Base-by-base conservation (phyloP, 1,284 basidiomycete genomes). In the Puccinia novopanici region DNA sequence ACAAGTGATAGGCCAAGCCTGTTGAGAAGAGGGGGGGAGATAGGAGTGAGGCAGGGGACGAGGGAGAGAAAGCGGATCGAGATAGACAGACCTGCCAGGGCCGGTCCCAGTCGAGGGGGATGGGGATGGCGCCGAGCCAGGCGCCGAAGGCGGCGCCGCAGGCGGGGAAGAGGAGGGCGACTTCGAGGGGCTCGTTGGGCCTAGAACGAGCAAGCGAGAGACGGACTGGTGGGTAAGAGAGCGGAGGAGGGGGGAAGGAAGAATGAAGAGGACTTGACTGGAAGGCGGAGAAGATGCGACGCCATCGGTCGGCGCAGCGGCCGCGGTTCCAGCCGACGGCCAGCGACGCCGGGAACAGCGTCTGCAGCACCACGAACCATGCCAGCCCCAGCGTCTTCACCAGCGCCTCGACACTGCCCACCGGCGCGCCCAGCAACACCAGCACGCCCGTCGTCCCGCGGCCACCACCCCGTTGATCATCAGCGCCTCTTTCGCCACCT, bases 31-130 rank as follows among this genome's bases (percentile, higher is more conserved):
- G 59, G 13, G 12, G 27, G n/a, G 15, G 5, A 12, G n/a, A n/a
- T n/a, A 19, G 17, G 54, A 34, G 22, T 34, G 15, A 12, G 52
- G 34, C 34, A n/a, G 57, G 34, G 17, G 4, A 27, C 37, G 63
- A 15, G 34, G 17, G 19, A 22, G 63, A 27, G 48, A 9, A n/a
- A 34, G 48, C 6, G 12, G 22, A 1, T 2, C 34, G 59, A 24
- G 15, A 9, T 13, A n/a, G 10, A 85, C 89, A 80, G 77, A 93
- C 93, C 91, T 97, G 95, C 94, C 94, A 97, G 13, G 94, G 93
- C 71, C 93, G 89, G 85, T 95, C 94, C 95, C 95, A 98, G 86
- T 98, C 95, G 10, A 98, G 89, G 0, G 93, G 91, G 76, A 94
- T 90, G 0, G 93, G 92, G 59, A 94, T 88, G 2, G 89, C 90